Evolutionary conservation across 2,329 filamentous ascomycete genomes (phyloP), one percentile per base, ranked within the genome.

Genomic region (Exophiala sp.): DNA sequence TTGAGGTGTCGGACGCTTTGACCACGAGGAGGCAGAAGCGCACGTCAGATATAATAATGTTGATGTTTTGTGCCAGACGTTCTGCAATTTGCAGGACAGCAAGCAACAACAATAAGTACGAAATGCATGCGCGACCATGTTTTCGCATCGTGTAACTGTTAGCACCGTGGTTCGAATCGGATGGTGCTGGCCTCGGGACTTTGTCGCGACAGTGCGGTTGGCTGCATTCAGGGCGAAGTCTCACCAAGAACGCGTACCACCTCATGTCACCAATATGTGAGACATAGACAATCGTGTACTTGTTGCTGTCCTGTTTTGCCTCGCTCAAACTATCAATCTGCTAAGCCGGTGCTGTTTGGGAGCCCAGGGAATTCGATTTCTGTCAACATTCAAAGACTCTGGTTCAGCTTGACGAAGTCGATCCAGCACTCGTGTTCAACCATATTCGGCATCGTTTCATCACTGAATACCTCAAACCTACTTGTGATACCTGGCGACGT

Each of bases 391-490:
- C 40, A 46, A 32, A 29, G 38, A 35, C 18, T 43, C 5, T 41
- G 29, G n/a, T 18, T 38, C 14, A 55, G 30, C 35, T 47, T 50
- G 7, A 34, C 39, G 43, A 60, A 59, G 24, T 58, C 49, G 30
- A 58, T 60, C 51, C 48, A 55, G 43, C 58, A 58, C 32, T 57
- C 44, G 47, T 60, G 58, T 48, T 60, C 58, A 48, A 50, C 49
- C 50, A 58, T 54, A 38, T 57, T 58, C 14, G 48, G 52, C 40
- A 55, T 58, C 2, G 43, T 53, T 46, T 65, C 62, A 43, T 65
- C 64, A 24, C 48, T 57, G 45, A 65, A 64, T 10, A 65, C 50
- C 40, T 66, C 64, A 46, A 60, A 66, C 34, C 65, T 57, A 11
- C 56, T 61, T 11, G 62, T 66, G 23, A 64, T 60, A 41, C 59